phyloP scores from a whole-genome alignment of 2,329 filamentous ascomycete species.

The Colletotrichum sansevieriae region DNA sequence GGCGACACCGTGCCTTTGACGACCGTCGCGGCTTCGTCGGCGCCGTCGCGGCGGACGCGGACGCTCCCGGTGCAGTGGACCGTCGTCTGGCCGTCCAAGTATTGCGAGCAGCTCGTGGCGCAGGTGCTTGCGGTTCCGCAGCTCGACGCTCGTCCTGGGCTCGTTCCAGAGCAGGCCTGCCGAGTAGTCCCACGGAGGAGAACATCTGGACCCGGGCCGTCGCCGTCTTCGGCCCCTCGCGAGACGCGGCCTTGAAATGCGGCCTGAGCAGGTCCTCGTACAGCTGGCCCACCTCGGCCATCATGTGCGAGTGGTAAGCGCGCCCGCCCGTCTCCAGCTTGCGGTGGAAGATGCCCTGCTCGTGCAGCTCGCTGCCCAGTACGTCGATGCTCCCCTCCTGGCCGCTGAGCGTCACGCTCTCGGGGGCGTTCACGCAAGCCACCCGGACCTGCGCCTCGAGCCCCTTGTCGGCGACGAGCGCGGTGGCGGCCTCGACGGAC shows the following conservation, averaged over 20 bases:
- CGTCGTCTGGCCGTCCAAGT: too few species aligned
- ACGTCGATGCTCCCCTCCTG: not conserved
- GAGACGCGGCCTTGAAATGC: too few species aligned
- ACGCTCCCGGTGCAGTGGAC: too few species aligned
- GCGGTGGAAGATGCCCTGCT: constrained; percentile 37
- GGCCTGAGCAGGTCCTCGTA: not conserved
- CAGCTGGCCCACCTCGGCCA: not conserved
- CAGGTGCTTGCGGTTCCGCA: constrained; percentile 17
- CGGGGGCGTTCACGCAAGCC: not conserved
- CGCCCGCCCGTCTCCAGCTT: constrained; percentile 33
- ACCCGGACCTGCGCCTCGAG: too few species aligned
- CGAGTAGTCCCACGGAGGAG: constrained; percentile 36
- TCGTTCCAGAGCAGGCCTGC: constrained; percentile 30
- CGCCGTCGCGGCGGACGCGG: too few species aligned
- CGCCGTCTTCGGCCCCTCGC: too few species aligned
- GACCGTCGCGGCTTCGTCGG: too few species aligned
- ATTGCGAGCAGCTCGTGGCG: constrained; percentile 41
- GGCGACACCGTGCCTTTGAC: too few species aligned
- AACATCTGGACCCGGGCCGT: not conserved
- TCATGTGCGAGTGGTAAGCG: constrained; percentile 11
- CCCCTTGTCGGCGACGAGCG: too few species aligned
- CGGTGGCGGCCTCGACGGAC: too few species aligned
- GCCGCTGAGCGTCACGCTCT: not conserved
- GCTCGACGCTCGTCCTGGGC: constrained; percentile 21
- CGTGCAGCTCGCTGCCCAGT: not conserved